Percentiles rank a stretch among this genome's conserved stretches.
These are phyloP conservation scores for Aechmea fasciata DNA, from an alignment of 176 grass and related monocot genomes.

Conservation along the genomic window DNA sequence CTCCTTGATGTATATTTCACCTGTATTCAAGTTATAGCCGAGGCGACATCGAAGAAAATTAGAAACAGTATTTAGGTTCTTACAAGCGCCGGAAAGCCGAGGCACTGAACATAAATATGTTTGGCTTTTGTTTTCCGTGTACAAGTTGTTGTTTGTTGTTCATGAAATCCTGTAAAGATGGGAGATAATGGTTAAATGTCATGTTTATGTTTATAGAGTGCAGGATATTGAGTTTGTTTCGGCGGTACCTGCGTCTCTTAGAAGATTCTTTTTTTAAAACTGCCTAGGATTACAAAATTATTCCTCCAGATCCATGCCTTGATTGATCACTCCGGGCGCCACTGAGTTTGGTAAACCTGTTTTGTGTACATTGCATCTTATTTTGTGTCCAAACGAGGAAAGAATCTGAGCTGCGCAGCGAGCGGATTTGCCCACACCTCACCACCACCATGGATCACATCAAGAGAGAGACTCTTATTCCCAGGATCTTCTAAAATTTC, in stretches of 20 bases:
- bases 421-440: too few species aligned
- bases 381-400: too few species aligned
- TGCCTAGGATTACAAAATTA: too few species aligned
- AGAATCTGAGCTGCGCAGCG: too few species aligned
- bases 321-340: too few species aligned
- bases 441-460: too few species aligned
- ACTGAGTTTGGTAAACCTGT: too few species aligned
- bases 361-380: too few species aligned
- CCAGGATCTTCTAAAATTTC: too few species aligned
- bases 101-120: slow-evolving; percentile 5
- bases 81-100: not conserved
- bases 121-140: not conserved
- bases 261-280: not conserved
- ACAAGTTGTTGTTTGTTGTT: not conserved
- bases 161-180: slow-evolving; percentile 12
- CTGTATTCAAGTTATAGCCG: slow-evolving; percentile 7
- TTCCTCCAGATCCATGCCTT: too few species aligned
- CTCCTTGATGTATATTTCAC: slow-evolving; percentile 9
- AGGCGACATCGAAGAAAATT: slow-evolving; percentile 6
- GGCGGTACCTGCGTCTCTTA: slow-evolving; percentile 4
- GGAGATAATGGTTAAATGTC: not conserved
- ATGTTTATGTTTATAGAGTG: not conserved
- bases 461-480: too few species aligned
- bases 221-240: not conserved
- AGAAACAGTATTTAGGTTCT: slow-evolving; percentile 9